phyloP scores from a whole-genome alignment of 352 stramenopile species.

The Pythium coloratum region DNA sequence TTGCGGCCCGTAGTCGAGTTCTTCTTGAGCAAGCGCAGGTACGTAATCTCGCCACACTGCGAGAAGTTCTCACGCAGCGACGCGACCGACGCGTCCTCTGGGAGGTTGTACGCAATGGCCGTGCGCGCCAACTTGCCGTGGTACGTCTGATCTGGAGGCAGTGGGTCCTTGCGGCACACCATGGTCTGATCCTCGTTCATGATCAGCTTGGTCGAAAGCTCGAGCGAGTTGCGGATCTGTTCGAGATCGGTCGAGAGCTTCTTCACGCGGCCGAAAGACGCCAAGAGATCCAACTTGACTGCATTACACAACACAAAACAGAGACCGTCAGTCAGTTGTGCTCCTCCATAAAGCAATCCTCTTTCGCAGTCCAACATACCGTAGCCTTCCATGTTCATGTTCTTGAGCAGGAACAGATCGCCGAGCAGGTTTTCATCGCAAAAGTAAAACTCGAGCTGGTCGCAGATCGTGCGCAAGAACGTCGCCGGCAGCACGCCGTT shows the following conservation, averaged over 20 bases:
- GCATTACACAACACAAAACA: conserved; percentile 18
- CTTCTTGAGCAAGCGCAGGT: conserved; percentile 88
- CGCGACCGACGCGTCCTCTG: conserved; percentile 82
- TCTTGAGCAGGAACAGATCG: conserved; percentile 86
- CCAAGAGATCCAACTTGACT: conserved; percentile 84
- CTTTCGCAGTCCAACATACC: conserved; percentile 32
- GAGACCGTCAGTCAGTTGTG: background rate
- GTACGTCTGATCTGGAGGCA: conserved; percentile 81
- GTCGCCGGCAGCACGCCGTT: conserved; percentile 65
- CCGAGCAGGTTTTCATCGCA: conserved; percentile 87
- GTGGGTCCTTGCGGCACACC: conserved; percentile 84
- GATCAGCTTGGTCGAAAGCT: conserved; percentile 84
- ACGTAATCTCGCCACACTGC: conserved; percentile 81
- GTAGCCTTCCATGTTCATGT: conserved; percentile 89
- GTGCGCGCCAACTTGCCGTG: conserved; percentile 84
- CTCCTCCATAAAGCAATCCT: background rate
- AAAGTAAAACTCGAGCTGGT: conserved; percentile 89
- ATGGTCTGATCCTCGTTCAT: conserved; percentile 82
- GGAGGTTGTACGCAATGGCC: conserved; percentile 86
- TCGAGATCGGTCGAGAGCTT: conserved; percentile 86
- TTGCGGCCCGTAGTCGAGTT: conserved; percentile 87
- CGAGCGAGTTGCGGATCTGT: conserved; percentile 77
- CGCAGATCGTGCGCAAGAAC: conserved; percentile 84
- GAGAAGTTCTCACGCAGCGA: conserved; percentile 85
- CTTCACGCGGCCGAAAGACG: conserved; percentile 84